These are phyloP conservation scores for Ceratobasidium sp. DNA, from an alignment of 1,284 basidiomycete species.

Conservation along the genomic window DNA sequence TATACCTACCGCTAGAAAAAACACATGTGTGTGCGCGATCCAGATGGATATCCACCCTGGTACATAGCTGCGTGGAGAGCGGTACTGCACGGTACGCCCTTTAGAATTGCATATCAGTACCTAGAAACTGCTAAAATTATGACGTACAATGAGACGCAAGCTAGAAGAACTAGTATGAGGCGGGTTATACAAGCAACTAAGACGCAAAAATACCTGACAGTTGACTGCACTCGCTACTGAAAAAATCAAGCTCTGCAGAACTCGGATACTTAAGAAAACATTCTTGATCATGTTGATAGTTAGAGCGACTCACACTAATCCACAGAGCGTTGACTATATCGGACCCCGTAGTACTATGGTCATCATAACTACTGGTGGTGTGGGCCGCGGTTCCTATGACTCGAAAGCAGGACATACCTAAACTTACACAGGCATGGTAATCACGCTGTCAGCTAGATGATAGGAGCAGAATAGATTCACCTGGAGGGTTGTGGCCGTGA, in stretches of 20 bases:
- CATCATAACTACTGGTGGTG: not conserved
- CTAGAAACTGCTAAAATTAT: too few relatives aligned
- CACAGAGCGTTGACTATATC: conserved; percentile 71
- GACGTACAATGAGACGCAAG: conserved; percentile 45
- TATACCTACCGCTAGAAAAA: conserved; percentile 9
- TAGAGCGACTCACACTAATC: conserved; percentile 59
- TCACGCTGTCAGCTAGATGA: not conserved
- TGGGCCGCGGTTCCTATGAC: not conserved
- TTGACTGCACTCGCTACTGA: conserved; percentile 81
- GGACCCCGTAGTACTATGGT: not conserved
- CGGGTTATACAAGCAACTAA: too few relatives aligned
- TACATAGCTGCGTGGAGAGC: conserved; percentile 68
- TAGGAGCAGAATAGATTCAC: conserved; percentile 15
- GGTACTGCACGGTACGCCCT: conserved; percentile 67
- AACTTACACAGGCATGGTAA: not conserved
- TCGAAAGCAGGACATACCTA: not conserved
- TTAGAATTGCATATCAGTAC: not conserved
- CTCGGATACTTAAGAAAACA: too few relatives aligned
- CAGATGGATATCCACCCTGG: conserved; percentile 81
- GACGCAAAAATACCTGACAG: conserved; percentile 59
- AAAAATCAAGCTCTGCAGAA: conserved; percentile 62
- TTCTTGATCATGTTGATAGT: not conserved
- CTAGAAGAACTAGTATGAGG: not conserved
- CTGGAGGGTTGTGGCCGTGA: conserved; percentile 60
- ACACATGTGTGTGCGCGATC: conserved; percentile 57